phyloP scores from a whole-genome alignment of 2,329 filamentous ascomycete species.

The Chaetomium strumarium region DNA sequence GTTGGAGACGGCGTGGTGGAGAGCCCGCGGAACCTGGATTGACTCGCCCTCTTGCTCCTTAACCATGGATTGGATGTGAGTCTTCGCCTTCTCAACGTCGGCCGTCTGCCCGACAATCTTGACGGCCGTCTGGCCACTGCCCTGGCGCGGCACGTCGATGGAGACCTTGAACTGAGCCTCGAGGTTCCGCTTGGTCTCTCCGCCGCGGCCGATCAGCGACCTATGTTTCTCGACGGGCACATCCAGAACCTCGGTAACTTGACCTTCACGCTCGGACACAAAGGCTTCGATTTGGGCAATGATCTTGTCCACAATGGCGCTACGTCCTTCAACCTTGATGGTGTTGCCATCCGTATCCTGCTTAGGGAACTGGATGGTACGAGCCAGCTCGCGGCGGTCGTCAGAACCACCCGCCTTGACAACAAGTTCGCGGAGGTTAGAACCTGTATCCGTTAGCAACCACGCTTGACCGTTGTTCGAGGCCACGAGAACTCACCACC shows the following conservation, averaged over 20 bases:
- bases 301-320: constrained; percentile 82
- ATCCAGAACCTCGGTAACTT: constrained; percentile 71
- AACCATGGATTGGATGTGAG: constrained; percentile 70
- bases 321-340: constrained; percentile 84
- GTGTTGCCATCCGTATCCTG: constrained; percentile 73
- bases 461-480: not conserved
- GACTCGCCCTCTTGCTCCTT: constrained; percentile 88
- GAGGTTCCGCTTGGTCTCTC: constrained; percentile 76
- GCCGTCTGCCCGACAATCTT: constrained; percentile 76
- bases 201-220: constrained; percentile 83
- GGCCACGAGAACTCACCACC: constrained; percentile 60
- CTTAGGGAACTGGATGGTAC: constrained; percentile 92
- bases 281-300: constrained; percentile 74
- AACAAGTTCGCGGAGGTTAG: constrained; percentile 82
- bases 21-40: constrained; percentile 70
- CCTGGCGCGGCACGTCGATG: constrained; percentile 87
- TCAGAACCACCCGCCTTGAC: constrained; percentile 82
- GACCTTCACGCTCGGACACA: constrained; percentile 75
- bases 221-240: constrained; percentile 87
- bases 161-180: constrained; percentile 82
- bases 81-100: constrained; percentile 79
- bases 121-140: constrained; percentile 74
- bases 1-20: constrained; percentile 81
- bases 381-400: constrained; percentile 74
- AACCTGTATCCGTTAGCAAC: constrained; percentile 51